Evolutionary conservation across 2,329 filamentous ascomycete species (phyloP), one percentile per base, ranked within the genome.

Genomic region (Penicillium sp.): DNA sequence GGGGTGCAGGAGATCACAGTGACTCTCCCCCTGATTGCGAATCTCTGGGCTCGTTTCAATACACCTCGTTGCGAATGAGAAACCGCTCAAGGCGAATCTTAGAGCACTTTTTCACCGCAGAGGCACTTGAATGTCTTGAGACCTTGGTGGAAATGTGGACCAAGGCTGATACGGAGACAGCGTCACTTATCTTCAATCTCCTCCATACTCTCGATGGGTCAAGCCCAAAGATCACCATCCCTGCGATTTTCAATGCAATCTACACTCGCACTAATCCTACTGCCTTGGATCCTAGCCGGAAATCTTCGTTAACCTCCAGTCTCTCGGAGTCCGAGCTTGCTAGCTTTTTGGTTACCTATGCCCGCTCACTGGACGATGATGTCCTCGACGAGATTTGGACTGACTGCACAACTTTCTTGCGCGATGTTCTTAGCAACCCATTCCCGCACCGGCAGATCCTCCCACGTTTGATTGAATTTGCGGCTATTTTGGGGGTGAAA

Each of bases 381-480:
- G 87, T 93, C 15, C 91, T 96, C 79, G 93, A 98, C 61, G 93
- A 98, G 69, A 95, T 98, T 43, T 98, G 93, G 93, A 78, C 83
- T 35, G 91, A 98, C 65, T 98, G 91, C 66, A 88, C 90, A 61
- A 81, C 85, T 0, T 98, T 98, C 67, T 69, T 97, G 53, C 85
- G 83, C 55, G 94, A 98, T 64, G 79, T 98, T 26, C 76, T 98
- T 26, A 83, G 85, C 22, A 98, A 98, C 63, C 94, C 93, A 1
- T 88, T 98, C 62, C 93, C 93, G 3, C 91, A 98, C 70, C 79
- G 93, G 49, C 90, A 96, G 64, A 91, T 90, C 7, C 71, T 98
- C 34, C 87, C 93, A 6, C 83, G 84, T 45, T 73, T 98, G 39
- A 74, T 98, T 12, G 87, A 95, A 60, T 96, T 97, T 62, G 86